These are phyloP conservation scores for Paracoccidioides lutzii DNA, from an alignment of 2,329 filamentous ascomycete species.

Conservation along the genomic window DNA sequence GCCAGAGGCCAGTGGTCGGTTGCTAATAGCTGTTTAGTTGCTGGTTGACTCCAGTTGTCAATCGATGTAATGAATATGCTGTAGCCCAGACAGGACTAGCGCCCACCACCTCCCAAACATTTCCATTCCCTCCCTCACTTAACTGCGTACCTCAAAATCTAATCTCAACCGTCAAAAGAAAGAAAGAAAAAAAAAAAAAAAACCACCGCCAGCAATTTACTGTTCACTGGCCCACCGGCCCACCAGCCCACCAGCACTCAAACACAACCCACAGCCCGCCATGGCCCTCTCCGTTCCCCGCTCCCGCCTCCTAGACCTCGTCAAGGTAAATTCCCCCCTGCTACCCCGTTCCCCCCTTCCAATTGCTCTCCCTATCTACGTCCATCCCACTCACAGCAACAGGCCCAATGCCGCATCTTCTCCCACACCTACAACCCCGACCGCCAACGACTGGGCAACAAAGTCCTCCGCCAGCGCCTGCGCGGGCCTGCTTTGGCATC, in stretches of 20 bases:
- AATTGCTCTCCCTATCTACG: background rate
- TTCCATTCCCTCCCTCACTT: background rate
- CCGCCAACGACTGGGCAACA: slow-evolving; percentile 71
- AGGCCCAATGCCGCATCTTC: slow-evolving; percentile 90
- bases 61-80: background rate
- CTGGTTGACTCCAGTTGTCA: background rate
- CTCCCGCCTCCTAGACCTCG: slow-evolving; percentile 50
- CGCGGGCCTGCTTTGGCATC: slow-evolving; percentile 68
- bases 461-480: slow-evolving; percentile 77
- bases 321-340: slow-evolving; percentile 49
- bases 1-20: background rate
- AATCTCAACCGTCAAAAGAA: too few relatives aligned
- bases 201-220: too few relatives aligned
- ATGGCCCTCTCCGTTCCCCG: slow-evolving; percentile 40
- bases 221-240: too few relatives aligned
- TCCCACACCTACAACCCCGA: slow-evolving; percentile 82
- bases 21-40: background rate
- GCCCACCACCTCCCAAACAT: background rate
- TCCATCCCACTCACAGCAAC: background rate
- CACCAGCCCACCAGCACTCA: too few relatives aligned
- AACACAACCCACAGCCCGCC: too few relatives aligned
- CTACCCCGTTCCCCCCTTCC: too few relatives aligned
- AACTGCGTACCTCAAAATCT: too few relatives aligned
- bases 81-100: background rate
- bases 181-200: too few relatives aligned